Conservation (phyloP, 495 filamentous ascomycete species). For the Aspergillus indologenus region DNA sequence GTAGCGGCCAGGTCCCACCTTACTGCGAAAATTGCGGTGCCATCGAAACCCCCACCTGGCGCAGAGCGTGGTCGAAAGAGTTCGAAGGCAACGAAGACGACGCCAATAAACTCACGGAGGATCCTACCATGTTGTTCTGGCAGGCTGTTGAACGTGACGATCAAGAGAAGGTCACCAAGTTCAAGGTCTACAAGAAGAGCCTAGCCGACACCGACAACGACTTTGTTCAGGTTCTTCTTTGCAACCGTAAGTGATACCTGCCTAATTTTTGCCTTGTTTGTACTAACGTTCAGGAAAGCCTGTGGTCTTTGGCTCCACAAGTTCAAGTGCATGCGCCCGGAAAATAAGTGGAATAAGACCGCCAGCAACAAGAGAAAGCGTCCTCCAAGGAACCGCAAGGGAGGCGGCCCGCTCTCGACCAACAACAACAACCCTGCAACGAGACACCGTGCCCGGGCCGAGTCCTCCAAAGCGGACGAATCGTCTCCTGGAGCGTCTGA, state of each 20-base stretch:
- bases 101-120: conserved; percentile 64
- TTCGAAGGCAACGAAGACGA: conserved; percentile 58
- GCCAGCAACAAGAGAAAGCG: conserved; percentile 45
- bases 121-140: conserved; percentile 58
- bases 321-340: conserved; percentile 77
- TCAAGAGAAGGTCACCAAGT: conserved; percentile 55
- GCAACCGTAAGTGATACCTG: conserved; percentile 68
- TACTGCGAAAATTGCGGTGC: conserved; percentile 91
- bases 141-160: conserved; percentile 60
- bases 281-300: conserved; percentile 45
- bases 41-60: conserved; percentile 93
- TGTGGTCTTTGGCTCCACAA: conserved; percentile 94
- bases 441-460: conserved; percentile 32
- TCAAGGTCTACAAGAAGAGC: conserved; percentile 76
- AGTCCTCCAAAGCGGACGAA: conserved; percentile 27
- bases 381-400: conserved; percentile 32
- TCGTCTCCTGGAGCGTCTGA: conserved; percentile 45
- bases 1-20: conserved; percentile 70
- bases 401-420: conserved; percentile 31
- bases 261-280: conserved; percentile 6
- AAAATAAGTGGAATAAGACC: conserved; percentile 72
- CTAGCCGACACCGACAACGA: conserved; percentile 60
- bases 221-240: conserved; percentile 70
- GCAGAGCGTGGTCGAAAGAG: conserved; percentile 77
- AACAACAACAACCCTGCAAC: conserved; percentile 23